Evolutionary conservation across 495 filamentous ascomycete species (phyloP), one percentile per base, ranked within the genome.

Genomic region (Chaetomium tenue): DNA sequence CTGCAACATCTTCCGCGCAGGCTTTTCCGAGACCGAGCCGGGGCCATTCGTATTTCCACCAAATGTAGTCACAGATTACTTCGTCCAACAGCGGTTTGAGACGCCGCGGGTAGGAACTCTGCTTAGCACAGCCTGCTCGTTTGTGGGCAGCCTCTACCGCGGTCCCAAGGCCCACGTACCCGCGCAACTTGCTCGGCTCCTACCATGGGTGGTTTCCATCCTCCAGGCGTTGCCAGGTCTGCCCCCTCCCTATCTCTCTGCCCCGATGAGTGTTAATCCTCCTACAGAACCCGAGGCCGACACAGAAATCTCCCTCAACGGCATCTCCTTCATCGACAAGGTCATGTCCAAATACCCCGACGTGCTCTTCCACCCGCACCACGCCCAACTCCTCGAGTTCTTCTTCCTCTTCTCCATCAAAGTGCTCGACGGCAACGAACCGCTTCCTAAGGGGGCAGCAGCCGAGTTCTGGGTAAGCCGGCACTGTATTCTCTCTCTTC

Each of bases 1-100:
- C 25, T 96, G 91, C 75, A 83, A 84, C 64, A 86, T 95, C 37
- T 79, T 93, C 60, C 86, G 87, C 62, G 84, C 88, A 20, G 93
- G 93, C 0, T 93, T 90, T 70, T 88, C 87, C 2, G 94, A 98
- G 73, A 83, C 78, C 1, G 83, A 84, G 15, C 88, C 91, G 3
- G 91, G 91, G 0, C 76, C 91, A 42, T 87, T 97, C 77, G 86
- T 93, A 61, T 84, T 97, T 76, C 81, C 90, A 8, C 84, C 90
- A 0, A 78, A 82, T 7, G 78, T 89, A 51, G 87, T 90, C 0
- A 87, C 88, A 25, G 79, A 89, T 48, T 92, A 92, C 75, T 79
- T 96, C 23, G 80, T 84, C 30, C 80, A 81, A 44, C 84, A 88
- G 56, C 81, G 81, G 0, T 74, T 84, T 12, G 80, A 83, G 18